Evolutionary conservation across 305 asterid species (phyloP).

Genomic region (Solanum hybrid): DNA sequence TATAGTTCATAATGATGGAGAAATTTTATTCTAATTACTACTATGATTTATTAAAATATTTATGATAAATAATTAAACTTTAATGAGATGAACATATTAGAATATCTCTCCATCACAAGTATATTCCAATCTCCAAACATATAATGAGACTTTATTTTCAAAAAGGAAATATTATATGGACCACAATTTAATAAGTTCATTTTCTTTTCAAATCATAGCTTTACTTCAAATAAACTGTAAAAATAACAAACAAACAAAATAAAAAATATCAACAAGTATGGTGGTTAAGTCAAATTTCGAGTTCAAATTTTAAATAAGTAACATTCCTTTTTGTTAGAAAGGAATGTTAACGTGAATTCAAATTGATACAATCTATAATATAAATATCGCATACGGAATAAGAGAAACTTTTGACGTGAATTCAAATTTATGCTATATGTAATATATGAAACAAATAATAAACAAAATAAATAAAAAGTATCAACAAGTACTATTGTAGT

Average conservation of each 20-base stretch:
- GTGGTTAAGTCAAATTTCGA: not conserved
- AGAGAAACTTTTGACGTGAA: not conserved
- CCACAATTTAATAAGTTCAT: not conserved
- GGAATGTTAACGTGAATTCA: not conserved
- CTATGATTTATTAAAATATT: not conserved
- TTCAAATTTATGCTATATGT: not conserved
- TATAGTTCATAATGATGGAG: not conserved
- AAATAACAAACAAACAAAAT: not conserved
- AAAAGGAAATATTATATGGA: not conserved
- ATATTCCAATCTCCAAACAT: not conserved
- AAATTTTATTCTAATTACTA: not conserved
- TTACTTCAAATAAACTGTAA: not conserved
- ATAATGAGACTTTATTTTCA: not conserved
- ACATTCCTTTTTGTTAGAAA: not conserved
- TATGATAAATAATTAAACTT: not conserved
- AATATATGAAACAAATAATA: not conserved
- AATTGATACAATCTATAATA: not conserved
- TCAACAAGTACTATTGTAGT: not conserved
- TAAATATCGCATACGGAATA: not conserved
- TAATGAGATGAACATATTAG: not conserved
- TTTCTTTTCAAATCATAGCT: not conserved
- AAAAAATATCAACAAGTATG: not conserved
- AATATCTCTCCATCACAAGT: not conserved
- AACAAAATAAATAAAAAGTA: not conserved
- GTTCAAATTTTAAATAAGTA: not conserved